Percentiles rank a stretch among this genome's conserved stretches.
Evolutionary conservation across 2,329 filamentous ascomycete species (phyloP).

Genomic region (Sordariomycetes sp.): DNA sequence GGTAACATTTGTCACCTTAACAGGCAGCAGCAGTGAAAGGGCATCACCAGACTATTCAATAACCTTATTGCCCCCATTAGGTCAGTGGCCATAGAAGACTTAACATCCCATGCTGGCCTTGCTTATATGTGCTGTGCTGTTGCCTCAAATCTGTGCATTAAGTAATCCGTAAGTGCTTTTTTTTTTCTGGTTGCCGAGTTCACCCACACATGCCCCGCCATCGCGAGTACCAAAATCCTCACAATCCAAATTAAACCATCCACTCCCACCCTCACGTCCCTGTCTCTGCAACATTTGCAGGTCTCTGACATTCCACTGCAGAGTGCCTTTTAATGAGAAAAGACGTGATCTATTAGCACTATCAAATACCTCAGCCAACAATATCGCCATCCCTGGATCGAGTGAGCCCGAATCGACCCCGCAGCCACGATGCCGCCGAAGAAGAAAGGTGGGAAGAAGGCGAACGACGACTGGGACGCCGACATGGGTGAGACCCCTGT

Average conservation of each 20-base stretch:
- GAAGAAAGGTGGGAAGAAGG: constrained; percentile 80
- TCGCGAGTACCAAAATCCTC: not conserved
- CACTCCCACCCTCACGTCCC: not conserved
- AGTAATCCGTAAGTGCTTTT: not conserved
- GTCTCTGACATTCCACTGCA: not conserved
- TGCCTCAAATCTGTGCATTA: not conserved
- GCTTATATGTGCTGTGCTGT: too few relatives aligned
- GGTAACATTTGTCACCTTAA: too few relatives aligned
- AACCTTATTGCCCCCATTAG: too few relatives aligned
- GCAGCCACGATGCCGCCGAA: constrained; percentile 69
- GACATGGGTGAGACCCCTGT: constrained; percentile 64
- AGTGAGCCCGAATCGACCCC: not conserved
- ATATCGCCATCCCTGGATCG: not conserved
- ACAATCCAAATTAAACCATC: not conserved
- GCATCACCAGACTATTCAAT: too few relatives aligned
- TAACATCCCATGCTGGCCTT: too few relatives aligned
- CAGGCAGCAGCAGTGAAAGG: too few relatives aligned
- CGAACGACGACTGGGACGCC: constrained; percentile 87
- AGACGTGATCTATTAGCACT: not conserved
- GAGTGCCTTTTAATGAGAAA: not conserved
- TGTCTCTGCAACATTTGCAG: not conserved
- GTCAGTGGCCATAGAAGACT: too few relatives aligned
- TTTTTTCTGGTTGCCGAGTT: not conserved
- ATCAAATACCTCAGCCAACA: not conserved
- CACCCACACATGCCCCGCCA: not conserved